A percentile compares a stretch with the other conserved stretches of the same genome.
These are phyloP conservation scores for Combretum micranthum DNA, from an alignment of 345 rosid species.

Conservation along the genomic window DNA sequence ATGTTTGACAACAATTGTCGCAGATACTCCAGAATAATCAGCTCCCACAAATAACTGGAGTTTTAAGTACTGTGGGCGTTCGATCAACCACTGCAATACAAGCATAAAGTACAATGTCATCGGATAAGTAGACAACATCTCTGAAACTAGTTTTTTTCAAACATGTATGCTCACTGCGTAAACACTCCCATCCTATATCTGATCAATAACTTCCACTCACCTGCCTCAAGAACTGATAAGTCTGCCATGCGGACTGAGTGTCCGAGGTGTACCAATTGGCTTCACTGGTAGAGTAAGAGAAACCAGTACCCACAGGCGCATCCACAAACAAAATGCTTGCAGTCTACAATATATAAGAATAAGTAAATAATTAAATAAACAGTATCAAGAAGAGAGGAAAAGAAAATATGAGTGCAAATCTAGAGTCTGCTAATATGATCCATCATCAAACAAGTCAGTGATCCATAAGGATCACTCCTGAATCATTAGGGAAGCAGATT, in stretches of 20 bases:
- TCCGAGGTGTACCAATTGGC: slow-evolving; percentile 18
- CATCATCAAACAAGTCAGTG: too few species aligned
- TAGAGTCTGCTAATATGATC: too few species aligned
- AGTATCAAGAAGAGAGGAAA: not conserved
- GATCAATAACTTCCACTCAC: slow-evolving; percentile 9
- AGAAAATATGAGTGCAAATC: not conserved
- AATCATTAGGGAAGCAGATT: too few species aligned
- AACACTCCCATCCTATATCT: too few species aligned
- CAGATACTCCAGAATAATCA: slow-evolving; percentile 28
- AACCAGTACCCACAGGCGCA: slow-evolving; percentile 37
- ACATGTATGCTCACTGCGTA: too few species aligned
- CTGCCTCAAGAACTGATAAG: slow-evolving; percentile 19
- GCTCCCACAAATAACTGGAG: slow-evolving; percentile 23
- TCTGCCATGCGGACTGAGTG: slow-evolving; percentile 15
- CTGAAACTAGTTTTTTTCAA: not conserved
- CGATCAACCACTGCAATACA: slow-evolving; percentile 28
- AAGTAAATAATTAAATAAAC: not conserved
- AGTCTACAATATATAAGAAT: slow-evolving; percentile 18
- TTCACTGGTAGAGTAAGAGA: slow-evolving; percentile 25
- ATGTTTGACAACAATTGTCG: slow-evolving; percentile 13
- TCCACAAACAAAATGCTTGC: slow-evolving; percentile 32
- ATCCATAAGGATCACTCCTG: too few species aligned
- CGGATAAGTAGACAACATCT: not conserved
- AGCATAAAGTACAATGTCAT: not conserved
- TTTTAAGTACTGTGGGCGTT: slow-evolving; percentile 15